A percentile compares a stretch with the other conserved stretches of the same genome.
These are phyloP conservation scores for Xylariaceae sp. DNA, from an alignment of 2,329 filamentous ascomycete species.

Conservation along the genomic window DNA sequence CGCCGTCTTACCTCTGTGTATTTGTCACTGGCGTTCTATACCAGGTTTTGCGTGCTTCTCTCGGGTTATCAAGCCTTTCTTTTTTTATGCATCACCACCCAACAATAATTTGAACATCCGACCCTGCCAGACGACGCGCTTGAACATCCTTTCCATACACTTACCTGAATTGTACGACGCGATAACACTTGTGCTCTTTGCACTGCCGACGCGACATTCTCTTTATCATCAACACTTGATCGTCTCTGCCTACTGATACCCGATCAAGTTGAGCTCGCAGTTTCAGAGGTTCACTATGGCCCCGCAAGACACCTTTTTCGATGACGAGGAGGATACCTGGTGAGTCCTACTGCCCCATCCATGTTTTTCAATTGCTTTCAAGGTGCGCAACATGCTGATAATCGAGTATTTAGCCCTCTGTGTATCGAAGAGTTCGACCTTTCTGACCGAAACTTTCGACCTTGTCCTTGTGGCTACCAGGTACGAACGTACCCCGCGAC, in stretches of 20 bases:
- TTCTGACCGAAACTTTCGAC: conserved; percentile 94
- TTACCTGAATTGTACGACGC: conserved; percentile 7
- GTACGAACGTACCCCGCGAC: conserved; percentile 57
- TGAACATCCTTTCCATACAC: neutral
- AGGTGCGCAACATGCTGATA: conserved; percentile 36
- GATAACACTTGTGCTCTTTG: conserved; percentile 1
- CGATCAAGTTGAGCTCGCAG: neutral
- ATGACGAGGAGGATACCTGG: conserved; percentile 75
- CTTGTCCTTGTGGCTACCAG: conserved; percentile 98
- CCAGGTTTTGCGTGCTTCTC: conserved; percentile 12
- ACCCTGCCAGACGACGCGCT: conserved; percentile 27
- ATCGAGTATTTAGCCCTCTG: conserved; percentile 71
- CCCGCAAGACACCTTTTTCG: conserved; percentile 73
- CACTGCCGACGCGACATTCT: conserved; percentile 2
- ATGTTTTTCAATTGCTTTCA: conserved; percentile 13
- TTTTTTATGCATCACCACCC: conserved; percentile 33
- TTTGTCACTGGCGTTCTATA: conserved; percentile 19
- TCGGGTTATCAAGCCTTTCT: conserved; percentile 11
- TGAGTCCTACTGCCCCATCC: conserved; percentile 48
- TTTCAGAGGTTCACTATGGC: conserved; percentile 57
- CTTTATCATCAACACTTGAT: neutral
- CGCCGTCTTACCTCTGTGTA: neutral
- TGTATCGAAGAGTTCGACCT: conserved; percentile 99
- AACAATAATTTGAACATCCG: conserved; percentile 17
- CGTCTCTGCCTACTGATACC: neutral